Conservation (phyloP, 371 early-diverging fungal genomes). For the Syncephalastrum sp. region DNA sequence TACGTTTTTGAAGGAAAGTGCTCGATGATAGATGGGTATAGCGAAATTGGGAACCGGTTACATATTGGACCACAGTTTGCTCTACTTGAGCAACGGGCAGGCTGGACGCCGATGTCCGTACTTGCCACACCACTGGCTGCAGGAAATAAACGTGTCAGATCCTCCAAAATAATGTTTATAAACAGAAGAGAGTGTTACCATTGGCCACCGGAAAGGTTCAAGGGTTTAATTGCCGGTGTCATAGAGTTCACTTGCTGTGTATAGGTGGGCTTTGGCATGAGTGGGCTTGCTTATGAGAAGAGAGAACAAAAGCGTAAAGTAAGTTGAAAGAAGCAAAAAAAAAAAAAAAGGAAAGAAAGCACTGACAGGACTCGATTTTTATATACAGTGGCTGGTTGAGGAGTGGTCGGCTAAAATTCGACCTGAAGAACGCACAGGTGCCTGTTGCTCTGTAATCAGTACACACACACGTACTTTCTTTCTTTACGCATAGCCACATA, state of each 20-base stretch:
- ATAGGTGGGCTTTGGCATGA: slow-evolving; percentile 1
- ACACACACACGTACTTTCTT: too few relatives aligned
- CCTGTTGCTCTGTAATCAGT: too few relatives aligned
- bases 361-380: background rate
- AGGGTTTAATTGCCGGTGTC: slow-evolving; percentile 7
- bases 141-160: background rate
- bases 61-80: background rate
- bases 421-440: too few relatives aligned
- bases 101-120: slow-evolving; percentile 17
- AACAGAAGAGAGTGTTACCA: slow-evolving; percentile 3
- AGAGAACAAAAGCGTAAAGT: background rate
- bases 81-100: slow-evolving; percentile 20
- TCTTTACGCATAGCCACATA: too few relatives aligned
- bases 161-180: background rate
- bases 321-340: background rate
- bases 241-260: too few relatives aligned
- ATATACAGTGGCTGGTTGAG: too few relatives aligned
- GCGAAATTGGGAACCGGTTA: background rate
- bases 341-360: slow-evolving; percentile 6
- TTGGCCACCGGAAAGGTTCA: slow-evolving; percentile 21
- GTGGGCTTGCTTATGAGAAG: slow-evolving; percentile 3
- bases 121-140: slow-evolving; percentile 21
- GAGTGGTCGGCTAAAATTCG: too few relatives aligned
- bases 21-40: background rate
- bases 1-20: background rate